Evolutionary conservation across 2,329 filamentous ascomycete genomes (phyloP).

Genomic region (Diaporthe batatas): DNA sequence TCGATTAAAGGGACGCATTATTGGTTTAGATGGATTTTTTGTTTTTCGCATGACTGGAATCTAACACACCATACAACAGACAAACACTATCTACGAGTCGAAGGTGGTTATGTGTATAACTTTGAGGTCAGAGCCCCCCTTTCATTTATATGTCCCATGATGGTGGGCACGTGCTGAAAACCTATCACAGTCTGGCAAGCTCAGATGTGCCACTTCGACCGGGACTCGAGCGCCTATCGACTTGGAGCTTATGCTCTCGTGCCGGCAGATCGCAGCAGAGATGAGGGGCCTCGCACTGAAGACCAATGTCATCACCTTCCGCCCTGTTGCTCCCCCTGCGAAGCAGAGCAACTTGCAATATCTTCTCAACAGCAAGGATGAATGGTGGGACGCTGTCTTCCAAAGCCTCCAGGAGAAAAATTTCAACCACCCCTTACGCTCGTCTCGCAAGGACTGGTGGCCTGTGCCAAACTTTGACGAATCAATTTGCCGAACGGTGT

Average conservation of each 20-base stretch:
- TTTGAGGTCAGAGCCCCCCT: background rate
- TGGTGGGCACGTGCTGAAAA: background rate
- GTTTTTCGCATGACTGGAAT: background rate
- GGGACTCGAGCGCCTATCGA: background rate
- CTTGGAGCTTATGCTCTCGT: constrained; percentile 5
- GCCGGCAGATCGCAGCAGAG: constrained; percentile 3
- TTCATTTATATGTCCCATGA: background rate
- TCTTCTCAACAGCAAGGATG: fast-evolving
- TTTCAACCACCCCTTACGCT: background rate
- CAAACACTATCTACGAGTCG: background rate
- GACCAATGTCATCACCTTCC: constrained; percentile 7
- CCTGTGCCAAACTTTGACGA: constrained; percentile 11
- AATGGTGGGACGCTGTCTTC: background rate
- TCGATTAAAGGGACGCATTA: background rate
- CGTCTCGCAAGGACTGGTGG: background rate
- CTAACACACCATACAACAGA: background rate
- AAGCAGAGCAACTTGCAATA: background rate
- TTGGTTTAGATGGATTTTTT: background rate
- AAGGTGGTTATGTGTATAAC: constrained; percentile 1
- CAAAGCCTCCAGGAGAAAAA: background rate
- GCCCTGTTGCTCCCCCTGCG: background rate
- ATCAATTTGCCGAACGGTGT: background rate
- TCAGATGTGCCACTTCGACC: background rate
- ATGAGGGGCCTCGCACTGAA: constrained; percentile 17
- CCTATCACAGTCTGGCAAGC: background rate